Base-by-base conservation (phyloP, 257 asterid genomes). In the Fraxinus cuspidata region DNA sequence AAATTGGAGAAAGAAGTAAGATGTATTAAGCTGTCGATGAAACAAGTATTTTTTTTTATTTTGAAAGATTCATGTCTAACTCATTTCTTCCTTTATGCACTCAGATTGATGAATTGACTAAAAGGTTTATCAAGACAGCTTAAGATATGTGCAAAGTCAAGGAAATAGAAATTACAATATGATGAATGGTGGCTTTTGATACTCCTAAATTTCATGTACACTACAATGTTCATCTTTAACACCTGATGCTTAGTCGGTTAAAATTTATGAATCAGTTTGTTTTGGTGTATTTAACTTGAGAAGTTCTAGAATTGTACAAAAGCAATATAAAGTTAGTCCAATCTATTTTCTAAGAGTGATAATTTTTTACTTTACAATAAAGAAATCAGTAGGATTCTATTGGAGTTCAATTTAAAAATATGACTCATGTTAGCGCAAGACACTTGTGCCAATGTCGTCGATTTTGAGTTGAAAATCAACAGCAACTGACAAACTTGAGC, bases 101-200 rank as follows among this genome's bases (percentile, higher is more conserved):
- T 51, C 90, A 95, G 99, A 89, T 95, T 34, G 99, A 95, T 25
- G 98, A 93, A 64, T 75, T 90, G 87, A 95, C 98, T 2, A 95
- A 92, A 60, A 95, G 88, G 89, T 92, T 86, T 60, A 89, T 91
- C 73, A 91, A 95, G 90, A 81, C 89, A 15, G 97, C 99, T 21
- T 97, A 95, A 86, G 99, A 93, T 83, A 89, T 91, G 91, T 91
- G 96, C 93, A 90, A 95, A 87, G 86, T 91, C 51, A 95, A 93
- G 89, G 99, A 95, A 75, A 95, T 87, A 82, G 98, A 93, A 83
- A 95, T 93, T 51, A 82, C 86, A 72, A 84, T 76, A 49, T 89
- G 94, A 83, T 92, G 85, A 91, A 76, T 3, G 28, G 56, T 32
- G 72, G 72, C 72, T 81, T 74, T 38, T 40, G 82, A 75, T 75